Base-by-base conservation (phyloP, 164 flowering plant species). In the Cinnamomum chago region DNA sequence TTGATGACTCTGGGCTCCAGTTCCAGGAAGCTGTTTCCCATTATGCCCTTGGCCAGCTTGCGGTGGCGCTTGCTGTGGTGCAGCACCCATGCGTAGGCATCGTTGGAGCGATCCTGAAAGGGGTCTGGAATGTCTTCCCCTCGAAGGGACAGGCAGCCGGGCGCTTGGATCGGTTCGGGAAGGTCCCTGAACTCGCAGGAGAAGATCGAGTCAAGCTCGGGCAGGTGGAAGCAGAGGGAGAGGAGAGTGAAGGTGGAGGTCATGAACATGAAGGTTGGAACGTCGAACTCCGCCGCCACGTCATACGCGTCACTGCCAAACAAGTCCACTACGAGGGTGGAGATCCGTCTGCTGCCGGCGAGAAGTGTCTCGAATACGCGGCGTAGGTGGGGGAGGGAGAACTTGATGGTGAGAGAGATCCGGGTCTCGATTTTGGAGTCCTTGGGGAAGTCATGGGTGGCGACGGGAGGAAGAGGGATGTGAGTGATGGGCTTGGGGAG, bases 271-370 rank as follows among this genome's bases (percentile, higher is more conserved):
- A 80, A 86, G 0, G 82, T 55, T 1, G 79, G 70, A 9, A 83
- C 27, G 2, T 70, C 60, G 67, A 82, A 71, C 40, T 88, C 88
- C 0, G 13, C 27, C 0, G 84, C 86, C 0, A 83, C 71, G 2
- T 81, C 85, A 2, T 86, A 75, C 14, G 77, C 81, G 58, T 77
- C 85, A 9, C 77, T 70, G 9, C 80, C 85, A 28, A 83, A 85
- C n/a, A 80, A 51, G 74, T 88, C 91, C 27, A 76, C 85, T 2
- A 88, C 78, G 0, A 85, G 25, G 14, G 84, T 83, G 28, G 12
- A n/a, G 14, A 25, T 50, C 86, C 82, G 7, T 24, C 52, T n/a
- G n/a, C 23, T 24, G 81, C 78, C 66, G 51, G 81, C 14, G 20
- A 28, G 0, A 84, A 28, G n/a, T 3, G 33, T 20, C 24, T 28